Conservation (phyloP, 139 green algal genomes). For the Nannochloris sp. region DNA sequence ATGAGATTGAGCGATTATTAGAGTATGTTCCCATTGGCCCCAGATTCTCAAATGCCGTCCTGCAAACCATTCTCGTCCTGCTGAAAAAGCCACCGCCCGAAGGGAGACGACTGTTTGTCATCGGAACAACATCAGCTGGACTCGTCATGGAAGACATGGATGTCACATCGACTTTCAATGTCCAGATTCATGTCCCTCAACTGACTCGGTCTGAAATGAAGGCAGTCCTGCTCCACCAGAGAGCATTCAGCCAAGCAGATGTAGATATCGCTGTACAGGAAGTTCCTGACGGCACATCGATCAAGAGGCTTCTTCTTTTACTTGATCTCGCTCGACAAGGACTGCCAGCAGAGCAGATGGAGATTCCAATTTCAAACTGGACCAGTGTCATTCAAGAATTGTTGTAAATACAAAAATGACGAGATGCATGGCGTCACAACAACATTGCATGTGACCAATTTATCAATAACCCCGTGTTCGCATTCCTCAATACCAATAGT, state of each 20-base stretch:
- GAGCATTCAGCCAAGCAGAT: slow-evolving; percentile 43
- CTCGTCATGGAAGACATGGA: slow-evolving; percentile 59
- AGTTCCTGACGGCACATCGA: slow-evolving; percentile 54
- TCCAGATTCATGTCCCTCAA: slow-evolving; percentile 74
- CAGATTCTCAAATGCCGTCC: slow-evolving; percentile 88
- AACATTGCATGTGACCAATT: no score
- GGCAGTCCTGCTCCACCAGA: slow-evolving; percentile 55
- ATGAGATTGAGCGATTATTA: slow-evolving; percentile 96
- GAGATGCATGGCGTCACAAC: not conserved
- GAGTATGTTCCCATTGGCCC: slow-evolving; percentile 96
- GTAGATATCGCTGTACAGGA: slow-evolving; percentile 23
- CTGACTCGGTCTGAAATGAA: slow-evolving; percentile 60
- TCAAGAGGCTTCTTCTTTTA: slow-evolving; percentile 95
- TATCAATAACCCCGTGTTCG: no score
- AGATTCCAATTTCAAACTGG: slow-evolving; percentile 13
- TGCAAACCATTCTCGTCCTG: slow-evolving; percentile 91
- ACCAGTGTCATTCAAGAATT: slow-evolving; percentile 24
- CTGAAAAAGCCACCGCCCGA: slow-evolving; percentile 84
- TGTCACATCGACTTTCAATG: slow-evolving; percentile 72
- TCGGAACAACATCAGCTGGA: slow-evolving; percentile 60
- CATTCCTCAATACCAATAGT: no score
- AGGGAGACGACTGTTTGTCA: slow-evolving; percentile 76
- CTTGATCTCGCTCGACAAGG: slow-evolving; percentile 84
- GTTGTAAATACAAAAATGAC: not conserved
- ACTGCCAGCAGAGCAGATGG: slow-evolving; percentile 12